Base-by-base conservation (phyloP, 2,329 filamentous ascomycete genomes). In the Teratosphaeria gauchensis region DNA sequence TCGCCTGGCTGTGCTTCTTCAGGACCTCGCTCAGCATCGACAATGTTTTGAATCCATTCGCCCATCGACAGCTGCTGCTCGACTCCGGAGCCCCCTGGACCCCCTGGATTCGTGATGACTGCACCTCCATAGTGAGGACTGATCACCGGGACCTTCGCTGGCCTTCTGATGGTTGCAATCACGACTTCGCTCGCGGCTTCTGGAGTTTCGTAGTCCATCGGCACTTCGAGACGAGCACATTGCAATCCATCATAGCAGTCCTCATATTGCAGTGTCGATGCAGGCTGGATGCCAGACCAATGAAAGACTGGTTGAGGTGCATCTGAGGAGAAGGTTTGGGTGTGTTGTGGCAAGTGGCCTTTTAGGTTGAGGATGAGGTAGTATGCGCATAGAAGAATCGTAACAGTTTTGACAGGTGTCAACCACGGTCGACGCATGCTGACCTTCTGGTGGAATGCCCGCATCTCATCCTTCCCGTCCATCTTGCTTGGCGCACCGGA, bases 221-320 rank as follows among this genome's bases (percentile, higher is more conserved):
- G 80, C 0, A 81, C 73, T 53, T 76, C 69, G 3, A 82, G 67
- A 4, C 76, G 72, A n/a, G 79, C 77, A 61, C 80, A 82, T 62
- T 78, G 72, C 57, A 77, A 76, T 2, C 58, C 61, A 60, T 74
- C 72, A 58, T 75, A 79, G 66, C 79, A 81, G 7, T 54, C 51
- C 14, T 42, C 42, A 35, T 67, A 66, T 14, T 63, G 21, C 3
- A 68, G 59, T 3, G 58, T 5, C 2, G 54, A 51, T n/a, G 53
- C 30, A 21, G 58, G 35, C 11, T 54, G 31, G n/a, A 60, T n/a
- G 7, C 46, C 57, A 19, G 52, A 53, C 64, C 64, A 65, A 53
- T 57, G 57, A 57, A 65, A 64, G 51, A 31, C 19, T 53, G 58
- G 38, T 5, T 21, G 4, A 4, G 42, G 16, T 1, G 7, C 42